Evolutionary conservation across 148 eudicot genomes (phyloP).

Genomic region (Fagopyrum tataricum): DNA sequence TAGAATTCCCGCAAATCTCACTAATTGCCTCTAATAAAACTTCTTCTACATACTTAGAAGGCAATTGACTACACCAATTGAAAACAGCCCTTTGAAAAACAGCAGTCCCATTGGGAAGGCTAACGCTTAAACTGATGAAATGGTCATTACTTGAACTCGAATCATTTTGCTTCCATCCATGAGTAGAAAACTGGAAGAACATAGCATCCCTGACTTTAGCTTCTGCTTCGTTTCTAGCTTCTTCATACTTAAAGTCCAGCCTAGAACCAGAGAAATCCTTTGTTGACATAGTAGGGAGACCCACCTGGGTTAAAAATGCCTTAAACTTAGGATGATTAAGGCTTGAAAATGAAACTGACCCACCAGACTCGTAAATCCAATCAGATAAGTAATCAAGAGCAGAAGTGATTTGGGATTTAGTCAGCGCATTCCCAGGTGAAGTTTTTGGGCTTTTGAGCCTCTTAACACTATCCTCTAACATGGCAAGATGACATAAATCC

Average conservation of each 20-base stretch:
- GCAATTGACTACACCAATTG: constrained; percentile 33
- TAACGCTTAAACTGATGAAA: constrained; percentile 63
- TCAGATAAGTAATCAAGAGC: constrained; percentile 61
- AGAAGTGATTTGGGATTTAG: constrained; percentile 51
- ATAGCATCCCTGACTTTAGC: constrained; percentile 61
- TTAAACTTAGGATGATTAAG: constrained; percentile 78
- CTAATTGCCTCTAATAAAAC: constrained; percentile 59
- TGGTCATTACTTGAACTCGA: constrained; percentile 27
- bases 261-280: constrained; percentile 49
- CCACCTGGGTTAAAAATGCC: constrained; percentile 67
- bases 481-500: constrained; percentile 56
- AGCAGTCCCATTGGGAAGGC: constrained; percentile 81
- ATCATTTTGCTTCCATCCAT: constrained; percentile 62
- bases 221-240: constrained; percentile 50
- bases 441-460: constrained; percentile 74
- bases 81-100: constrained; percentile 72
- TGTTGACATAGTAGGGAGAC: constrained; percentile 46
- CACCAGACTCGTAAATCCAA: constrained; percentile 84
- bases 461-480: constrained; percentile 87
- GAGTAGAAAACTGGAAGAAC: constrained; percentile 71
- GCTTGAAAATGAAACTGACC: constrained; percentile 64
- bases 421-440: constrained; percentile 49
- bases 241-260: constrained; percentile 64
- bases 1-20: constrained; percentile 53
- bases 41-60: constrained; percentile 69